Conservation (phyloP, 2,329 filamentous ascomycete genomes). For the Colletotrichum acutatum region DNA sequence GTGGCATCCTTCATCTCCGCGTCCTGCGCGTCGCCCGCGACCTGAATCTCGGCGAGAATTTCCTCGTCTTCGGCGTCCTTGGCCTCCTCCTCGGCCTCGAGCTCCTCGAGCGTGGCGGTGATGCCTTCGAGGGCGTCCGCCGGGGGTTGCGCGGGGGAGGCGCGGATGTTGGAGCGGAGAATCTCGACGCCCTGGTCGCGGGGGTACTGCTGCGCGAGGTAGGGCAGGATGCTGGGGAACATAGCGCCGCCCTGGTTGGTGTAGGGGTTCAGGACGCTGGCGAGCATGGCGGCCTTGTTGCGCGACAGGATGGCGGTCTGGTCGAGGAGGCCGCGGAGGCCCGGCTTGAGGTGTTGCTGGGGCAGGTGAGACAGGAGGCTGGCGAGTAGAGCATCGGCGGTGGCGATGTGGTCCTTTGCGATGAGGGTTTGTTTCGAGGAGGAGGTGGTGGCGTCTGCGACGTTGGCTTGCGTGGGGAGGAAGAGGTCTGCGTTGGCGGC, state of each 20-base stretch:
- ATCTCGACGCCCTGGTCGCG: conserved; percentile 76
- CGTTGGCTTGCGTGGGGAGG: conserved; percentile 57
- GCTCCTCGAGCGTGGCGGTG: conserved; percentile 42
- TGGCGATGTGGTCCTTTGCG: conserved; percentile 58
- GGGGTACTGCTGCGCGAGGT: conserved; percentile 75
- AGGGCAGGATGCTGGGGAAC: conserved; percentile 81
- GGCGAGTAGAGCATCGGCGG: conserved; percentile 72
- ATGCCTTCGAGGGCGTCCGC: conserved; percentile 19
- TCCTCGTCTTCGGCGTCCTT: conserved; percentile 60
- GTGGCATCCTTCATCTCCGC: conserved; percentile 42
- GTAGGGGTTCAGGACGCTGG: conserved; percentile 84
- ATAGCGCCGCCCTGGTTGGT: conserved; percentile 70
- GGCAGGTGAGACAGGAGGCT: conserved; percentile 71
- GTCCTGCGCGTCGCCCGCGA: conserved; percentile 49
- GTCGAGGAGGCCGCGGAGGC: conserved; percentile 80
- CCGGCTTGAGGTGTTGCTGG: conserved; percentile 74
- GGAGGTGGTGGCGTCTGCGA: conserved; percentile 44
- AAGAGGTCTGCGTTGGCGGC: conserved; percentile 79
- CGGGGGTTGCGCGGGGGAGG: conserved; percentile 40
- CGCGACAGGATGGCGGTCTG: conserved; percentile 80
- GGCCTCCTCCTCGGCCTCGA: conserved; percentile 45
- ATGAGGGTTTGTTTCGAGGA: conserved; percentile 49
- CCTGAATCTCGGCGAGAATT: conserved; percentile 44
- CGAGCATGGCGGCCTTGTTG: conserved; percentile 78
- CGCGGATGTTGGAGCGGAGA: conserved; percentile 69